Conservation (phyloP, 106 monocot genomes). For the Hemerocallis citrina region DNA sequence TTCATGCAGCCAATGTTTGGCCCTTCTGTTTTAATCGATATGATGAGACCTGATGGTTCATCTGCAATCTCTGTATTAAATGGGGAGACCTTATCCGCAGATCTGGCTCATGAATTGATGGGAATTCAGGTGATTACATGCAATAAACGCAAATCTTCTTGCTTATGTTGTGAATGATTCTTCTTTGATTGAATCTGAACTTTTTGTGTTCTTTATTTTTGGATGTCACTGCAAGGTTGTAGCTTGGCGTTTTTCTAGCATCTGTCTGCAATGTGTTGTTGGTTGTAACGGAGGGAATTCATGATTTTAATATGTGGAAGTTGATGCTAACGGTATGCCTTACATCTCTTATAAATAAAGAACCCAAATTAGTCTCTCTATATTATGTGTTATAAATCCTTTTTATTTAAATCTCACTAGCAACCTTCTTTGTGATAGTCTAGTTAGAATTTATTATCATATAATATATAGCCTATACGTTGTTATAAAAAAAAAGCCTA, state of each 20-base stretch:
- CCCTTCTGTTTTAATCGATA: slow-evolving; percentile 75
- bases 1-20: slow-evolving; percentile 78
- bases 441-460: no score
- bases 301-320: slow-evolving; percentile 79
- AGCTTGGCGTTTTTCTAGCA: slow-evolving; percentile 87
- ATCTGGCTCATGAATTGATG: slow-evolving; percentile 90
- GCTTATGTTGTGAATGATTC: neutral
- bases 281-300: slow-evolving; percentile 75
- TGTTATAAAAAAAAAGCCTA: no score
- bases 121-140: slow-evolving; percentile 70
- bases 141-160: neutral
- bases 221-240: slow-evolving; percentile 79
- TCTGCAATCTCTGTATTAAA: slow-evolving; percentile 66
- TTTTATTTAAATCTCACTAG: neutral
- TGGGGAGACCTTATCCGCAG: slow-evolving; percentile 69
- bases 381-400: neutral
- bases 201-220: slow-evolving; percentile 15
- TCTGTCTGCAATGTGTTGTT: slow-evolving; percentile 88
- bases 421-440: neutral
- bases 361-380: neutral
- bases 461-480: no score
- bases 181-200: slow-evolving; percentile 16
- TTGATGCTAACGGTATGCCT: slow-evolving; percentile 79
- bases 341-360: neutral
- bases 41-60: slow-evolving; percentile 95